Evolutionary conservation across 345 rosid genomes (phyloP).

Genomic region (Theobroma cacao): DNA sequence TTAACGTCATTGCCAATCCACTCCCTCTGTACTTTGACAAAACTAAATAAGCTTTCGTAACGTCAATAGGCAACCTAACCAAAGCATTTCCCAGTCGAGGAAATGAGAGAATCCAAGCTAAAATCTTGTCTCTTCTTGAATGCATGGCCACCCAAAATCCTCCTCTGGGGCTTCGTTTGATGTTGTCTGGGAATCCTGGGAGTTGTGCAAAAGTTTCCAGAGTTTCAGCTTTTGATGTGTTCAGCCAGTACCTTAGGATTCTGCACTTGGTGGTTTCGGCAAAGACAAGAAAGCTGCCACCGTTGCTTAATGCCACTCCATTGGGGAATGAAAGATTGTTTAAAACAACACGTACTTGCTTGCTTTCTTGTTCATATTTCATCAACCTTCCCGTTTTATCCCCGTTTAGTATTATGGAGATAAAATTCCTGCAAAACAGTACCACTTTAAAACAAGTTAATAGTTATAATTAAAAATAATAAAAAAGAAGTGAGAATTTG

Average conservation of each 20-base stretch:
- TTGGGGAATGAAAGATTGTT: slow-evolving; percentile 53
- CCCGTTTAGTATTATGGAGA: slow-evolving; percentile 34
- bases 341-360: slow-evolving; percentile 41
- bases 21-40: slow-evolving; percentile 40
- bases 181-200: slow-evolving; percentile 70
- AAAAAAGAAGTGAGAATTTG: too few species aligned
- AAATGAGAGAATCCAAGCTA: slow-evolving; percentile 31
- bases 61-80: slow-evolving; percentile 38
- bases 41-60: slow-evolving; percentile 33
- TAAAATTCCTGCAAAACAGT: slow-evolving; percentile 56
- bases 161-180: slow-evolving; percentile 56
- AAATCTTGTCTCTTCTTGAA: slow-evolving; percentile 39
- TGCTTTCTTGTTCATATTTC: slow-evolving; percentile 50
- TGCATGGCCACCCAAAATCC: slow-evolving; percentile 69
- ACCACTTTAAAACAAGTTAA: too few species aligned
- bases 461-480: too few species aligned
- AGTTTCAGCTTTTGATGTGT: slow-evolving; percentile 16
- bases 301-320: slow-evolving; percentile 48
- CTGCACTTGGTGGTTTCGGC: slow-evolving; percentile 47
- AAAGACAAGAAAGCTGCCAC: slow-evolving; percentile 42
- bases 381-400: slow-evolving; percentile 66
- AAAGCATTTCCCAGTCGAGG: slow-evolving; percentile 51
- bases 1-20: slow-evolving; percentile 63
- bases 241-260: slow-evolving; percentile 47
- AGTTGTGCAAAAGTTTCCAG: slow-evolving; percentile 43